These are phyloP conservation scores for Westerdykella ornata DNA, from an alignment of 2,329 filamentous ascomycete species.

Conservation along the genomic window DNA sequence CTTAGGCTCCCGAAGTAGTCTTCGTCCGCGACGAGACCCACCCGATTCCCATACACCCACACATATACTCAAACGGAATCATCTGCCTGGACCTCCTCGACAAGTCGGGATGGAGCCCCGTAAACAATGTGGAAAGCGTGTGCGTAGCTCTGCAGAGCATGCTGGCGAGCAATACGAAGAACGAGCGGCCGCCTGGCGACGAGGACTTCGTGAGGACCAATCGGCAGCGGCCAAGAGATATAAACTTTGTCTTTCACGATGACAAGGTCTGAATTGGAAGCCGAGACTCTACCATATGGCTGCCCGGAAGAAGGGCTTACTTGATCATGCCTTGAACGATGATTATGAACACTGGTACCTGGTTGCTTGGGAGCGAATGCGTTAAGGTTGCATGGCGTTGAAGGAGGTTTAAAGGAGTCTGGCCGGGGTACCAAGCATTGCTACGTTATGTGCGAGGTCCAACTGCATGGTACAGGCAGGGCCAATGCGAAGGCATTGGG, in stretches of 20 bases:
- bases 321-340: background rate
- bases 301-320: background rate
- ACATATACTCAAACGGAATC: constrained; percentile 97
- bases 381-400: no score
- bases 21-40: constrained; percentile 61
- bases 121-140: constrained; percentile 93
- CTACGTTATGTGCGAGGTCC: no score
- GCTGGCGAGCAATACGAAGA: constrained; percentile 89
- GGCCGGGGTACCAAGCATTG: no score
- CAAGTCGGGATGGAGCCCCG: constrained; percentile 84
- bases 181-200: constrained; percentile 84
- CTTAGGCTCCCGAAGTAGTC: constrained; percentile 84
- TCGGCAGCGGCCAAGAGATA: constrained; percentile 72
- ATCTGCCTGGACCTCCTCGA: constrained; percentile 94
- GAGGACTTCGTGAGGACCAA: constrained; percentile 82
- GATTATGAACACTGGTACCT: no score
- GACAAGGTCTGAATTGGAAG: constrained; percentile 55
- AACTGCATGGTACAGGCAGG: no score
- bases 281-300: no score
- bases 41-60: constrained; percentile 85
- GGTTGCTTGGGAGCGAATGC: no score
- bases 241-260: constrained; percentile 92
- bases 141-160: constrained; percentile 98
- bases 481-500: no score
- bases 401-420: no score